A percentile compares a stretch with the other conserved stretches of the same genome.
Conservation (phyloP, 202 grass and related monocot species). For the Musa balbisiana region DNA sequence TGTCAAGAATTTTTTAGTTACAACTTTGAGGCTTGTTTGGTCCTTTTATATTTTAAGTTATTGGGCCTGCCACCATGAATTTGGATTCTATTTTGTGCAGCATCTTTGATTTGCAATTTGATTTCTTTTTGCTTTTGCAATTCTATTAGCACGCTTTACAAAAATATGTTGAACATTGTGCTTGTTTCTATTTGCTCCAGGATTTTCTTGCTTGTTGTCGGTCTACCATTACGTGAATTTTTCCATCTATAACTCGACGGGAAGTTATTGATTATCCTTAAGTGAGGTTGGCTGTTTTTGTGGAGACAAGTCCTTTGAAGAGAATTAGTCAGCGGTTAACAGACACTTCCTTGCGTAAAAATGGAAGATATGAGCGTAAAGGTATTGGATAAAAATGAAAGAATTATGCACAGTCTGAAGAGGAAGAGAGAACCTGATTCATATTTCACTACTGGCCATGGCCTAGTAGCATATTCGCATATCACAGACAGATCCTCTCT, state of each 20-base stretch:
- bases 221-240: neutral
- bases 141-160: too few relatives aligned
- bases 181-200: too few relatives aligned
- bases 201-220: too few relatives aligned
- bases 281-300: constrained; percentile 19
- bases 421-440: constrained; percentile 45
- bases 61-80: too few relatives aligned
- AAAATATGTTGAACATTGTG: too few relatives aligned
- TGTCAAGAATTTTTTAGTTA: too few relatives aligned
- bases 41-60: too few relatives aligned
- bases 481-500: constrained; percentile 23
- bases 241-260: neutral
- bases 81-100: too few relatives aligned
- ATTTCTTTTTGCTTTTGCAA: too few relatives aligned
- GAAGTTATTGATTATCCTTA: neutral
- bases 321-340: constrained; percentile 42
- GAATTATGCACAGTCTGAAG: constrained; percentile 30
- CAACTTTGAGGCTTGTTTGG: too few relatives aligned
- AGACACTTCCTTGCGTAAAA: constrained; percentile 28
- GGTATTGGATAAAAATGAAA: constrained; percentile 43
- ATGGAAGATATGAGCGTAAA: constrained; percentile 56
- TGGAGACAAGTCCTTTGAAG: constrained; percentile 34
- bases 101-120: too few relatives aligned
- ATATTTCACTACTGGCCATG: constrained; percentile 21
- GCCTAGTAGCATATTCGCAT: constrained; percentile 22